Percentiles rank a stretch among this genome's conserved stretches.
Conservation (phyloP, 2,329 filamentous ascomycete species). For the Fusarium agapanthi region DNA sequence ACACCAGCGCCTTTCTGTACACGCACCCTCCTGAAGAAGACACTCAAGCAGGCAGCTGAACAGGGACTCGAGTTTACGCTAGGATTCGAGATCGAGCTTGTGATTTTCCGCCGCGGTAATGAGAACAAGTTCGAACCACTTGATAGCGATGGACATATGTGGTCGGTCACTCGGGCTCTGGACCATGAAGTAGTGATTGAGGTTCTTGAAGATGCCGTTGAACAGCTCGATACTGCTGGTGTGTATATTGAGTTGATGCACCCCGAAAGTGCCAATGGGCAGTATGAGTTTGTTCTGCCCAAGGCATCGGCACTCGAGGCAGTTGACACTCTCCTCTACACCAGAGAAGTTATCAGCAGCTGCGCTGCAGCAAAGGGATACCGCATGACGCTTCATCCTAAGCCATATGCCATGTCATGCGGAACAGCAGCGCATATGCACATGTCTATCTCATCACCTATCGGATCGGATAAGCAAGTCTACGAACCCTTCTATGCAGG, state of each 20-base stretch:
- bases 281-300: conserved; percentile 80
- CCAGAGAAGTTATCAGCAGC: conserved; percentile 73
- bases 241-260: conserved; percentile 79
- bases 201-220: conserved; percentile 72
- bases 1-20: conserved; percentile 67
- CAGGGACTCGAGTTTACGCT: conserved; percentile 68
- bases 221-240: conserved; percentile 65
- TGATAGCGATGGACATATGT: conserved; percentile 72
- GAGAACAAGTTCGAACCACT: conserved; percentile 54
- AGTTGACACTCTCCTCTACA: conserved; percentile 75
- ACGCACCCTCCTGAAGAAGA: conserved; percentile 66
- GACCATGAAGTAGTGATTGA: conserved; percentile 64
- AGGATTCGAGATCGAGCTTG: conserved; percentile 85
- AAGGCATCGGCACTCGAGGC: conserved; percentile 70
- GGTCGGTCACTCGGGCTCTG: conserved; percentile 72
- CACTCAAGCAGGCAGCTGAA: conserved; percentile 60
- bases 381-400: conserved; percentile 77
- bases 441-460: conserved; percentile 67
- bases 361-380: conserved; percentile 70
- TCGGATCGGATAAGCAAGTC: conserved; percentile 50
- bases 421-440: conserved; percentile 77
- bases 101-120: conserved; percentile 66
- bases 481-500: conserved; percentile 77
- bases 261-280: conserved; percentile 75
- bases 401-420: conserved; percentile 65